Conservation (phyloP, 106 monocot genomes). For the Dioscorea alata region DNA sequence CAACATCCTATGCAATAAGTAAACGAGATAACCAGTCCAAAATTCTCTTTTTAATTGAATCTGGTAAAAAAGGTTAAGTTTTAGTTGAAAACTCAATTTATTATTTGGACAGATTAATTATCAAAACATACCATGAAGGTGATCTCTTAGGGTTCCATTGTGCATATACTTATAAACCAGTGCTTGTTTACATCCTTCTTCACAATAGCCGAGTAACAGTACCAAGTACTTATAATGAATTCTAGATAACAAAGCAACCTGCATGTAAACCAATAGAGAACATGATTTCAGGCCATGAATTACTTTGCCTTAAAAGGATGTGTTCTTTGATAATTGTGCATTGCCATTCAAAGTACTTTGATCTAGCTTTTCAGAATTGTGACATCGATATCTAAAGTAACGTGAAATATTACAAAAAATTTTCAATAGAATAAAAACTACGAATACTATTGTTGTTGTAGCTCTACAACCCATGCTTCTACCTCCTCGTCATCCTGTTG, state of each 20-base stretch:
- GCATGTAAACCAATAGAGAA: neutral
- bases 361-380: too few species aligned
- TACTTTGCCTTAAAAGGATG: neutral
- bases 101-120: too few species aligned
- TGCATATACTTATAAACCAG: conserved; percentile 34
- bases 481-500: too few species aligned
- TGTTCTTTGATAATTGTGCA: too few species aligned
- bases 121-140: conserved; percentile 18
- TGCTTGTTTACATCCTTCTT: conserved; percentile 21
- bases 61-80: conserved; percentile 2
- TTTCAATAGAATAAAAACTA: too few species aligned
- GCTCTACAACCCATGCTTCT: too few species aligned
- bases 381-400: too few species aligned
- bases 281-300: neutral
- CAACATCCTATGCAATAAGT: conserved; percentile 27
- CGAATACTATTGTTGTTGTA: too few species aligned
- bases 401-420: too few species aligned
- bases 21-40: conserved; percentile 28
- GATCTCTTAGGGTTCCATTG: conserved; percentile 31
- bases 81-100: neutral
- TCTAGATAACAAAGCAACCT: conserved; percentile 34
- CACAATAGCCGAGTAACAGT: conserved; percentile 23
- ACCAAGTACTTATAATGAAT: conserved; percentile 33
- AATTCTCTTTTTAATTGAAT: conserved; percentile 14
- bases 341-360: too few species aligned